phyloP scores from a whole-genome alignment of 305 asterid species.

The Rubia peregrina region DNA sequence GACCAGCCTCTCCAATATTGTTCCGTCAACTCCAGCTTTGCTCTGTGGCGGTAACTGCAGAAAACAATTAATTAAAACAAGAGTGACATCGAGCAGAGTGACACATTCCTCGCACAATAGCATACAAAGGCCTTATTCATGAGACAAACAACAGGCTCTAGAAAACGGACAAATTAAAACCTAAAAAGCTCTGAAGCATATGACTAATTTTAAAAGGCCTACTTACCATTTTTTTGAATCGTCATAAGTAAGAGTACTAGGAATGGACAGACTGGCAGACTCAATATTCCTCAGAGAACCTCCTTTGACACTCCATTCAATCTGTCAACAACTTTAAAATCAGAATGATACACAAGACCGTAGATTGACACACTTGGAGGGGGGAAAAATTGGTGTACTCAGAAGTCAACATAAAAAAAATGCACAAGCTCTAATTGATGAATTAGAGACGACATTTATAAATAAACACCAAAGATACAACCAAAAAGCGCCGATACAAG shows the following conservation, averaged over 20 bases:
- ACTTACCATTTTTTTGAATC: constrained; percentile 77
- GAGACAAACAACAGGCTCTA: neutral
- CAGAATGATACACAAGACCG: constrained; percentile 3
- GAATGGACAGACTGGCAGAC: constrained; percentile 87
- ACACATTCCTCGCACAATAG: constrained; percentile 1
- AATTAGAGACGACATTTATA: neutral
- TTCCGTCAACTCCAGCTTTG: constrained; percentile 86
- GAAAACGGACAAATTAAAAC: constrained; percentile 4
- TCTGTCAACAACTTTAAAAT: constrained; percentile 32
- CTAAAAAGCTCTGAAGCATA: neutral
- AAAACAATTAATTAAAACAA: constrained; percentile 6
- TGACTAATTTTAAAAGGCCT: constrained; percentile 11
- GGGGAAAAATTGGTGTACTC: neutral
- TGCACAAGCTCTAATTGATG: neutral
- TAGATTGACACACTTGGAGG: neutral
- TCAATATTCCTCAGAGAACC: constrained; percentile 82
- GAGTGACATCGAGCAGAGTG: neutral
- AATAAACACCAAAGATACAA: neutral
- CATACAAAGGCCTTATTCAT: neutral
- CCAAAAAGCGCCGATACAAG: neutral
- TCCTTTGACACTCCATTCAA: constrained; percentile 93
- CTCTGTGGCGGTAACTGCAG: constrained; percentile 78
- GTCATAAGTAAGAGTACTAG: constrained; percentile 73
- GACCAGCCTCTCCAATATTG: constrained; percentile 98
- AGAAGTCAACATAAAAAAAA: neutral